Evolutionary conservation across 495 filamentous ascomycete species (phyloP), one percentile per base, ranked within the genome.

Genomic region (Aspergillus carlsbadensis): DNA sequence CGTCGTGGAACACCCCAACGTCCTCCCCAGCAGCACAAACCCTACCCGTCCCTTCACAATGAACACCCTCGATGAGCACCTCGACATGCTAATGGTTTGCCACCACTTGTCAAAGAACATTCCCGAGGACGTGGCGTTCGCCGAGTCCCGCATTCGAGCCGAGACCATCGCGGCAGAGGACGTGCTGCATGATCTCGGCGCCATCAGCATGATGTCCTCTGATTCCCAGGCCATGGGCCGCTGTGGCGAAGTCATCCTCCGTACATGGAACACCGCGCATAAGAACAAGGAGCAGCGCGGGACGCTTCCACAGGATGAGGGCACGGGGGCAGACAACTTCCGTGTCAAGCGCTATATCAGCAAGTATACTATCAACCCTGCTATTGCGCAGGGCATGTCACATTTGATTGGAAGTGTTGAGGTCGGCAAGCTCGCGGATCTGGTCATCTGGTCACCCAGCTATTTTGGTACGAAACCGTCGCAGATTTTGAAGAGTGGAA

Each of bases 51-150:
- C 94, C 3, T 98, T 87, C 75, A 98, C 94, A 10, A 70, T 76
- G 37, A 98, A 98, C 75, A 98, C 94, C 4, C 81, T 98, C 0
- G 94, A 97, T 58, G 94, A 98, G 74, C 94, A 98, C 72, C 83
- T 97, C 1, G 94, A 98, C 70, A 98, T 98, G 94, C 72, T 98
- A 33, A 98, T 98, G 94, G 90, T 96, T 22, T 98, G 94, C 81
- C 94, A 98, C 66, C 95, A 98, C 66, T 74, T 98, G 17, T 88
- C 84, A 43, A 91, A 88, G 72, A 85, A 95, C 66, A 97, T 97
- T 54, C 90, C 91, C 52, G 94, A 98, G 70, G 94, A 98, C 68
- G 89, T 98, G 14, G 90, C 91, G 1, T 98, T 98, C 62, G 94
- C 94, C 37, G 94, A 98, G 73, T 90, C 86, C 45, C 90, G 94